Percentiles rank a stretch among this genome's conserved stretches.
Evolutionary conservation across 208 protist genomes (phyloP).

Genomic region (Acanthamoeba triangularis): DNA sequence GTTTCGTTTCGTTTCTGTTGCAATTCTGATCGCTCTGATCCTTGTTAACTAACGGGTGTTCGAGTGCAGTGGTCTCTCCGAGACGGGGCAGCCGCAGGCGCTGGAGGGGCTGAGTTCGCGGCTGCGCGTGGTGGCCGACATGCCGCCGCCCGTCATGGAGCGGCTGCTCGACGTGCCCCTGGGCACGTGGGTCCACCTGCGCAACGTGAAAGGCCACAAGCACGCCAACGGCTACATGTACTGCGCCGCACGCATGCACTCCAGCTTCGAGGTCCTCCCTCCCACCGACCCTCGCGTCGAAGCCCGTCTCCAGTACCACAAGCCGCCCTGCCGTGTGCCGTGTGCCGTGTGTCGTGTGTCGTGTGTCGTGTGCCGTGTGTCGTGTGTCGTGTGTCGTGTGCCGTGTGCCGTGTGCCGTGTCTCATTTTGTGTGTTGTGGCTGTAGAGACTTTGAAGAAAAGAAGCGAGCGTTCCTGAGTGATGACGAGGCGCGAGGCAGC

Average conservation of each 20-base stretch:
- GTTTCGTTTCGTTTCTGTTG: background rate
- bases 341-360: background rate
- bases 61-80: background rate
- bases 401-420: background rate
- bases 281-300: background rate
- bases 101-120: background rate
- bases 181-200: slow-evolving; percentile 2
- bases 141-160: background rate
- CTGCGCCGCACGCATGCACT: background rate
- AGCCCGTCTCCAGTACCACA: background rate
- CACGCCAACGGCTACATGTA: slow-evolving; percentile 18
- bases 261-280: background rate
- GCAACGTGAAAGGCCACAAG: background rate
- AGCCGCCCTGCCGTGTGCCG: background rate
- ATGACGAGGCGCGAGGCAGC: background rate
- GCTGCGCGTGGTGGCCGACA: slow-evolving; percentile 10
- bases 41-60: background rate
- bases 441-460: slow-evolving; percentile 1
- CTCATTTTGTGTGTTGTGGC: background rate
- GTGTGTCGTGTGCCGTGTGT: background rate
- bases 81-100: background rate
- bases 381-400: background rate
- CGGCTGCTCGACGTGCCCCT: background rate
- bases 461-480: background rate
- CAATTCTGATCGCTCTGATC: background rate